Conservation (phyloP, 202 grass and related monocot genomes). For the Hordeum pubiflorum region DNA sequence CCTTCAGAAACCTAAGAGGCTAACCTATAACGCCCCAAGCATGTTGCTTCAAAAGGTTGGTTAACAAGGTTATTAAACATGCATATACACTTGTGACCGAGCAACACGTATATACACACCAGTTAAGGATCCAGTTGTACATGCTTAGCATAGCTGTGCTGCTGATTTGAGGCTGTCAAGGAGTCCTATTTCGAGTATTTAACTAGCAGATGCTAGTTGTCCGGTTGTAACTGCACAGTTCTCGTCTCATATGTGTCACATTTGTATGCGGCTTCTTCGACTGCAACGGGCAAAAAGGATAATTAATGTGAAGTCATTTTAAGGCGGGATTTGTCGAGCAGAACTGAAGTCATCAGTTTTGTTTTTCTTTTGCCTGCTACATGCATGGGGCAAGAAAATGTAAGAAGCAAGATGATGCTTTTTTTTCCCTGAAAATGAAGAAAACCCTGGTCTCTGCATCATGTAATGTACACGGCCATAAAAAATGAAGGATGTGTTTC, state of each 20-base stretch:
- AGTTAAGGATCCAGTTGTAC: neutral
- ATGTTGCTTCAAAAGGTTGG: neutral
- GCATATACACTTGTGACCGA: neutral
- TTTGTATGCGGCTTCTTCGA: neutral
- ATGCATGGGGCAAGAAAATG: no score
- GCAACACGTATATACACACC: neutral
- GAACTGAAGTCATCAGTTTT: neutral
- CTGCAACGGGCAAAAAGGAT: neutral
- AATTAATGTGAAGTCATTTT: neutral
- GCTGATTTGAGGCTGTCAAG: neutral
- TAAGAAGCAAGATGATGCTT: no score
- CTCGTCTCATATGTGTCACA: neutral
- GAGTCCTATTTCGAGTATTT: neutral
- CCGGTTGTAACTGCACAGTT: neutral
- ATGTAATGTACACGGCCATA: no score
- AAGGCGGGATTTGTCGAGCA: neutral
- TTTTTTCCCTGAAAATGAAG: no score
- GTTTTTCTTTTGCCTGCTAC: no score
- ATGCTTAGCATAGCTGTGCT: neutral
- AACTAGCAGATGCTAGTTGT: neutral
- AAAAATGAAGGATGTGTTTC: neutral
- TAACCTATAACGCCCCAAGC: neutral
- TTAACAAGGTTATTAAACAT: neutral
- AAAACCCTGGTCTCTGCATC: no score
- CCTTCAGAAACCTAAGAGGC: neutral